Evolutionary conservation across 495 filamentous ascomycete genomes (phyloP).

Genomic region (Aspergillus cavernicola): DNA sequence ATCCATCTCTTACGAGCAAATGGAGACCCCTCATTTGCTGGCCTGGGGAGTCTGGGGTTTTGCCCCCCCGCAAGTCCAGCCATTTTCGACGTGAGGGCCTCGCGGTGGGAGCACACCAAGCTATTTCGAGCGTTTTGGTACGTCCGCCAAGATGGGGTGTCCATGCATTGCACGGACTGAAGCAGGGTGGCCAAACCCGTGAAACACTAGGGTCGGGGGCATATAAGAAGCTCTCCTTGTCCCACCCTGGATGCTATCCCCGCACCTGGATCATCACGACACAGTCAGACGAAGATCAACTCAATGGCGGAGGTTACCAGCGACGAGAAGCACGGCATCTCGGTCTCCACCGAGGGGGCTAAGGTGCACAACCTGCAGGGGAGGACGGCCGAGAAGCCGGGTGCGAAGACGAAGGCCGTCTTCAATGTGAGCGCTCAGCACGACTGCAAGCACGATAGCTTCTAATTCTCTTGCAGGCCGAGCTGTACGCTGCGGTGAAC

Average conservation of each 20-base stretch:
- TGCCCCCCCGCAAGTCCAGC: neutral
- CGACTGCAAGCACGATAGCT: too few species aligned
- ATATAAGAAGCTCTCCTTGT: slow-evolving; percentile 3
- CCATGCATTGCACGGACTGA: neutral
- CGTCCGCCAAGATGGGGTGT: neutral
- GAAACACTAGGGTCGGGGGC: neutral
- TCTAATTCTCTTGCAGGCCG: slow-evolving; percentile 36
- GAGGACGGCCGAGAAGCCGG: slow-evolving; percentile 30
- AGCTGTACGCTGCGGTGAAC: slow-evolving; percentile 53
- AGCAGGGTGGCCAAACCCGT: neutral
- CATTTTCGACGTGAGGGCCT: neutral
- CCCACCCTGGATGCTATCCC: neutral
- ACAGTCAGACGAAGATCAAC: neutral
- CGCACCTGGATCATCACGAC: neutral
- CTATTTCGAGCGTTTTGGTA: neutral
- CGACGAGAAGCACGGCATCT: slow-evolving; percentile 9
- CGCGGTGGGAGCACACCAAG: neutral
- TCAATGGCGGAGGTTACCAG: neutral
- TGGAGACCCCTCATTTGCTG: neutral
- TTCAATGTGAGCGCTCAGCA: slow-evolving; percentile 54
- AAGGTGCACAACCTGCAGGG: slow-evolving; percentile 10
- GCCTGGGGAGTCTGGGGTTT: neutral
- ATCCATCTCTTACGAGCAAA: neutral
- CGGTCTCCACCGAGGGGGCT: neutral
- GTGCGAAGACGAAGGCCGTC: slow-evolving; percentile 46